Conservation (phyloP, 768 basidiomycete species). For the Suillus fuscotomentosus region DNA sequence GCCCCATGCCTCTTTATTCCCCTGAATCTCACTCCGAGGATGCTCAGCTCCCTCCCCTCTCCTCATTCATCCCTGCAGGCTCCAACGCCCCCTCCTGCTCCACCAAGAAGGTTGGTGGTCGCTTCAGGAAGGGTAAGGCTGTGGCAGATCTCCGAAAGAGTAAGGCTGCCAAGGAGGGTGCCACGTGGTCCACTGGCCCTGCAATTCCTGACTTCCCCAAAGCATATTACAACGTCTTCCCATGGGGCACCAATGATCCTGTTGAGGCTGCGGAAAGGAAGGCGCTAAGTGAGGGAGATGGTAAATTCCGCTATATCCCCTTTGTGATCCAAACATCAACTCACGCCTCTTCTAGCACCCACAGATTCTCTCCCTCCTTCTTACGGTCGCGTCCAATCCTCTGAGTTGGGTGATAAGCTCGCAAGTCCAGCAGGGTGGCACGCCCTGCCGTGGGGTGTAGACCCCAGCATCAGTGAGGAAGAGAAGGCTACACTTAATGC, state of each 20-base stretch:
- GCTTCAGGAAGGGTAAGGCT: conserved; percentile 16
- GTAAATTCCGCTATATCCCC: conserved; percentile 10
- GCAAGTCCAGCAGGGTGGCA: conserved; percentile 96
- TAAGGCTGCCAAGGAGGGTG: conserved; percentile 17
- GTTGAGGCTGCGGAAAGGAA: conserved; percentile 39
- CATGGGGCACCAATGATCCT: conserved; percentile 88
- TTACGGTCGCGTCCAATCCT: conserved; percentile 35
- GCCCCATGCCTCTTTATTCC: conserved; percentile 41
- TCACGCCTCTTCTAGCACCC: conserved; percentile 11
- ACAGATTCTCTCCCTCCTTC: conserved; percentile 9
- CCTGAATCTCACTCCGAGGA: conserved; percentile 23
- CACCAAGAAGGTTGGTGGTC: background rate
- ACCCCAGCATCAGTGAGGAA: conserved; percentile 44
- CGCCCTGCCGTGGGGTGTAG: conserved; percentile 65
- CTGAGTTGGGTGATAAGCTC: conserved; percentile 69
- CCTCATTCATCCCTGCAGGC: conserved; percentile 24
- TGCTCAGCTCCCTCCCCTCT: conserved; percentile 22
- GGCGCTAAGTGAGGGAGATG: conserved; percentile 11
- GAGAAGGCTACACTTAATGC: conserved; percentile 5
- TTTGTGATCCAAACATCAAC: background rate
- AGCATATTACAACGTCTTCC: conserved; percentile 69
- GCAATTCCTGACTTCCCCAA: conserved; percentile 21
- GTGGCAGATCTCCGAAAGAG: conserved; percentile 10
- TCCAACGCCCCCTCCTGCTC: conserved; percentile 16
- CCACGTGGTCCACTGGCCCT: background rate